Base-by-base conservation (phyloP, 805 yeast genomes). In the Wickerhamiella domercqiae region DNA sequence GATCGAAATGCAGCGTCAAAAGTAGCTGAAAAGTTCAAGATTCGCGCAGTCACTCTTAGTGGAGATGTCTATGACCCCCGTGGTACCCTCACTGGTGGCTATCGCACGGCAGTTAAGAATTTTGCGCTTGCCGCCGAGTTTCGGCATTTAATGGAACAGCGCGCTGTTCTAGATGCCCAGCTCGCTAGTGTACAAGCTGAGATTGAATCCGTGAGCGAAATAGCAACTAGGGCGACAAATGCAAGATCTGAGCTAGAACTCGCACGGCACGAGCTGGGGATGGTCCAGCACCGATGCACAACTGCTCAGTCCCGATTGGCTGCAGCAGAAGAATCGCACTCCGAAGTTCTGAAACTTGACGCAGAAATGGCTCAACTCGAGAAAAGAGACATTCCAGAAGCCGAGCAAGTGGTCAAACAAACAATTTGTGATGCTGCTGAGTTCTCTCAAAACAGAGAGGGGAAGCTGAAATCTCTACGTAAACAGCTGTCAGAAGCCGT, bases 21-120 rank as follows among this genome's bases (percentile, higher is more conserved):
- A 34, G 78, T 43, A 1, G 46, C 49, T 5, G 44, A 39, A 34
- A 17, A 40, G 28, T 41, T 90, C n/a, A 82, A 96, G 0, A 83
- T 84, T 54, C 75, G 86, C 54, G 90, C 93, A 21, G 83, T 93
- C 13, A 90, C 99, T 0, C 55, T 80, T 24, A 86, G 84, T 38
- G 99, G 98, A 36, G 98, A 90, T 55, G 70, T 78, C 7, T 90
- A 86, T 58, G 98, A 90, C 53, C 98, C 98, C 0, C 83, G 78
- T 47, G 99, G 99, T 13, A 81, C 94, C 5, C 63, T 90, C 20
- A 80, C 95, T 1, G 99, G 99, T 34, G 49, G 49, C 6, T 39
- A 32, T 21, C 36, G 39, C 14, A 5, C 6, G 5, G 6, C 5
- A 9, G 19, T 13, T 18, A 6, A 17, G 21, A 30, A 30, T 9